Conservation (phyloP, 2,329 filamentous ascomycete genomes). For the Aspergillus oerlinghausenensis region DNA sequence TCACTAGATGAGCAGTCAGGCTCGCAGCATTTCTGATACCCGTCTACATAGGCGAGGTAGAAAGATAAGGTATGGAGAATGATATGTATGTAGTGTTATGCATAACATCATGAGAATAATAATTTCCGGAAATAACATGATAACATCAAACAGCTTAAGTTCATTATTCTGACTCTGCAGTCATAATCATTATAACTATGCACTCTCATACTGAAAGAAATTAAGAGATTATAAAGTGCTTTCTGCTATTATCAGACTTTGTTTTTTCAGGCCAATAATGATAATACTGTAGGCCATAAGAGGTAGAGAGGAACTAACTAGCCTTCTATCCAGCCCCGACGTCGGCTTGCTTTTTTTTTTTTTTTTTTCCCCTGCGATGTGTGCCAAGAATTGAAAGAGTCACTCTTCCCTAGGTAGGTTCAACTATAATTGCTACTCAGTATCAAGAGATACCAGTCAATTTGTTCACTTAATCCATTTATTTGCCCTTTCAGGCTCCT, state of each 20-base stretch:
- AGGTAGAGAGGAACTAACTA: background rate
- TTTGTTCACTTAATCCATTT: background rate
- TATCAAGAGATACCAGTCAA: background rate
- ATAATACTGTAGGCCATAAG: background rate
- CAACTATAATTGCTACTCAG: background rate
- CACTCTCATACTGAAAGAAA: background rate
- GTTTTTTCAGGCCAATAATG: slow-evolving; percentile 1
- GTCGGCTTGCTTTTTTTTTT: slow-evolving; percentile 11
- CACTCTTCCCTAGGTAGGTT: background rate
- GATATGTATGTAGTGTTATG: background rate
- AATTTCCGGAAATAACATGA: too few relatives aligned
- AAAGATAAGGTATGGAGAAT: background rate
- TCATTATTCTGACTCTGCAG: too few relatives aligned
- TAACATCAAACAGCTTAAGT: too few relatives aligned
- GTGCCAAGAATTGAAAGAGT: slow-evolving; percentile 12
- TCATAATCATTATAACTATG: background rate
- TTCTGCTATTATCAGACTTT: background rate
- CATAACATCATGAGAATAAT: background rate
- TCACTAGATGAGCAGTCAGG: background rate
- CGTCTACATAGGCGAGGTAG: background rate
- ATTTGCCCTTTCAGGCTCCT: background rate
- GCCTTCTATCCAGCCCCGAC: slow-evolving; percentile 4
- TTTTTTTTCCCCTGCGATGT: slow-evolving; percentile 2
- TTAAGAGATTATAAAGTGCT: background rate
- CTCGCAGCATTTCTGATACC: background rate